Evolutionary conservation across 192 early-diverging fungal genomes (phyloP).

Genomic region (Gigaspora rosea): DNA sequence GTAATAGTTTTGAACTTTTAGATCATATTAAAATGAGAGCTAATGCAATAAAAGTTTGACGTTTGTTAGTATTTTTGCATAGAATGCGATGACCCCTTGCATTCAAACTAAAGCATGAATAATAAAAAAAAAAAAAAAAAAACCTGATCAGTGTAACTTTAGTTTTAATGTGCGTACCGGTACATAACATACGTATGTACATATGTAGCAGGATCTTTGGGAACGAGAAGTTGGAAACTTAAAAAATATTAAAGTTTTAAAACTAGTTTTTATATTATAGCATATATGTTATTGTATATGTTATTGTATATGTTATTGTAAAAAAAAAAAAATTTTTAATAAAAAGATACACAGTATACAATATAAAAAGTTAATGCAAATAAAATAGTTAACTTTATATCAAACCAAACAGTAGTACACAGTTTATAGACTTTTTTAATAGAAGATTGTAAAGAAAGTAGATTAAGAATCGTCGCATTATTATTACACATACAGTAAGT

Average conservation of each 20-base stretch:
- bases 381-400: neutral
- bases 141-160: constrained; percentile 12
- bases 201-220: too few relatives aligned
- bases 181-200: too few relatives aligned
- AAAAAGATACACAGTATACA: neutral
- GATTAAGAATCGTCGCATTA: neutral
- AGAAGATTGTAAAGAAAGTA: constrained; percentile 6
- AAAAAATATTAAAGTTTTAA: too few relatives aligned
- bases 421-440: constrained; percentile 1
- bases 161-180: too few relatives aligned
- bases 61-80: neutral
- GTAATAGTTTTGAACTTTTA: constrained; percentile 11
- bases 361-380: neutral
- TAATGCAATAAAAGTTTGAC: constrained; percentile 27
- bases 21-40: neutral
- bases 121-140: neutral
- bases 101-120: neutral
- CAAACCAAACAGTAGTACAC: constrained; percentile 10
- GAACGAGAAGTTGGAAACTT: too few relatives aligned
- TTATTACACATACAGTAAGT: neutral
- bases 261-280: too few relatives aligned
- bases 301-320: too few relatives aligned
- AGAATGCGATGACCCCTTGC: neutral
- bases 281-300: too few relatives aligned
- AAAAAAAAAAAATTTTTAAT: too few relatives aligned